Evolutionary conservation across 1,284 basidiomycete genomes (phyloP), one percentile per base, ranked within the genome.

Genomic region (Rugosomyces carneus): DNA sequence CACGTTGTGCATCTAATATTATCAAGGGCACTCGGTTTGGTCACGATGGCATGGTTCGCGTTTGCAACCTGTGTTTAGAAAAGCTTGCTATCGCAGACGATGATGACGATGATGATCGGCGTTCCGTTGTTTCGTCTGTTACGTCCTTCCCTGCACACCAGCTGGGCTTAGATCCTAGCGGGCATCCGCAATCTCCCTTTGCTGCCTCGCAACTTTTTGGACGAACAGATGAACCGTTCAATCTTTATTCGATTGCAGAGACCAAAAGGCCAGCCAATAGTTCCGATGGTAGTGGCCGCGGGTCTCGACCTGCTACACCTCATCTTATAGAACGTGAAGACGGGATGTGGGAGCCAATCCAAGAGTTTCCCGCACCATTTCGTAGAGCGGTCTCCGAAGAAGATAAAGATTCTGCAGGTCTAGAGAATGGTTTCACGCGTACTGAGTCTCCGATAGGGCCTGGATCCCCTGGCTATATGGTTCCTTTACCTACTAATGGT

Each of bases 11-110:
- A 2, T 93, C 93, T n/a, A 95, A 97, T 59, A 89, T 98, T 57
- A 93, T 99, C 64, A 92, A 93, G 52, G 94, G 92, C 5, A 78
- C 83, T n/a, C 82, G 93, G 1, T 98, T 96, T 60, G 93, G 93
- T 5, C 88, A 93, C 50, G 84, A 94, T 45, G 93, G 92, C 23
- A 89, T 89, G 78, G 78, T 98, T 46, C 81, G 95, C 48, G 88
- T 94, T 9, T 98, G 94, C 69, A 96, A 97, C 59, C 74, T 96
- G 16, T 99, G 96, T 63, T 72, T 96, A 20, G 87, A 90, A 57
- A 93, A 94, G 65, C 79, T 96, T 47, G 84, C 87, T 45, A 89
- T 88, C 55, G 84, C 80, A 4, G 83, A 87, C 40, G 83, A 88
- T 38, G 85, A 88, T 29, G 87, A 89, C 53, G 90, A 93, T 40